phyloP scores from a whole-genome alignment of 495 filamentous ascomycete genomes.

The Pseudoneurospora amorphoporcata region DNA sequence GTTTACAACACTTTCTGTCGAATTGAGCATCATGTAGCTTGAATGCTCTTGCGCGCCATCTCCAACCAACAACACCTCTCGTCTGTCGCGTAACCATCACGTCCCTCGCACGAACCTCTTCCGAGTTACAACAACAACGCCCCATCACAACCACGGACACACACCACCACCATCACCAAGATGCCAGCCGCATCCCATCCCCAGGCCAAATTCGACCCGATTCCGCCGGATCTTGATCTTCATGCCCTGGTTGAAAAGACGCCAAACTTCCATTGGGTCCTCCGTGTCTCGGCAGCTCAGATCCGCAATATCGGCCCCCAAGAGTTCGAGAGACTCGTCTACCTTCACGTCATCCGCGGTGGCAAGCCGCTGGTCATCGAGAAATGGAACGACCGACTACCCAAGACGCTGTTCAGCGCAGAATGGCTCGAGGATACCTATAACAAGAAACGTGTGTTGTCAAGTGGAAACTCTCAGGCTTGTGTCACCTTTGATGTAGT shows the following conservation, averaged over 20 bases:
- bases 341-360: slow-evolving; percentile 66
- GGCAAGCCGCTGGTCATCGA: slow-evolving; percentile 84
- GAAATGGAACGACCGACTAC: slow-evolving; percentile 63
- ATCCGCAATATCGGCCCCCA: slow-evolving; percentile 61
- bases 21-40: not conserved
- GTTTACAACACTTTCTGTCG: not conserved
- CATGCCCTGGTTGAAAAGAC: slow-evolving; percentile 59
- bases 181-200: slow-evolving; percentile 64
- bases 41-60: not conserved
- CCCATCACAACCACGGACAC: not conserved
- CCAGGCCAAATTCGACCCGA: slow-evolving; percentile 68
- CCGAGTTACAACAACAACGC: not conserved
- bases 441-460: slow-evolving; percentile 58
- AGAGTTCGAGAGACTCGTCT: slow-evolving; percentile 69
- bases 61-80: not conserved
- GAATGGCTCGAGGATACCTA: slow-evolving; percentile 67
- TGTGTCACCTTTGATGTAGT: not conserved
- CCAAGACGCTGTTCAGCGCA: slow-evolving; percentile 59
- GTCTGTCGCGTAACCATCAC: not conserved
- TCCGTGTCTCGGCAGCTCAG: slow-evolving; percentile 61
- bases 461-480: not conserved
- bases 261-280: slow-evolving; percentile 74
- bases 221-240: slow-evolving; percentile 74
- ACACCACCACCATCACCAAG: slow-evolving; percentile 7
- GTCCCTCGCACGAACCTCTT: not conserved